These are phyloP conservation scores for Tulasnella sp. DNA, from an alignment of 768 basidiomycete species.

Conservation along the genomic window DNA sequence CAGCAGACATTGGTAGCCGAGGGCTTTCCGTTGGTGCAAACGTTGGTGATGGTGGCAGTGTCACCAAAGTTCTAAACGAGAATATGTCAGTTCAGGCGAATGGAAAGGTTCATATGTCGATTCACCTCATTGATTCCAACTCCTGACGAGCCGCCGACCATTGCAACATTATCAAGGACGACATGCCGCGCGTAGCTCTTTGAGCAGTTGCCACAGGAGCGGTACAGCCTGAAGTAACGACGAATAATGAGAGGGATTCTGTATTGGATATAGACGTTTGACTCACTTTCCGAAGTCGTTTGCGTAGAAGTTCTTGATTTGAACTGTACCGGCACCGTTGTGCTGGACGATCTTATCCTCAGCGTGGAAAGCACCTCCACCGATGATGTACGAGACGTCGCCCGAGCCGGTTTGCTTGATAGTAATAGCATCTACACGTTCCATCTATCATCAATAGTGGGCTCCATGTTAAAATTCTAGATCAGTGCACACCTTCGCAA, in stretches of 20 bases:
- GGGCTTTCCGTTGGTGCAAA: neutral
- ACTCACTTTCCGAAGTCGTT: neutral
- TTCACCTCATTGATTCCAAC: neutral
- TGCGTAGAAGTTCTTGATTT: neutral
- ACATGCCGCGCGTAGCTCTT: neutral
- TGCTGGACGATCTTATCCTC: neutral
- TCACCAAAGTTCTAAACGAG: neutral
- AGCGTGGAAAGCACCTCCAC: neutral
- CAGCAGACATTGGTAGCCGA: neutral
- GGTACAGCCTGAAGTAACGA: neutral
- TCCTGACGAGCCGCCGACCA: neutral
- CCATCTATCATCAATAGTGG: neutral
- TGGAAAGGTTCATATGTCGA: neutral
- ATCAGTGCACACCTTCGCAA: neutral
- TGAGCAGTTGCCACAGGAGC: neutral
- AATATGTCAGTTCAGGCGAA: neutral
- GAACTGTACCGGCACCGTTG: neutral
- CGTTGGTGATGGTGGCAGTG: neutral
- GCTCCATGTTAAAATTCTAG: neutral
- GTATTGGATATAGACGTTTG: neutral
- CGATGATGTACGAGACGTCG: neutral
- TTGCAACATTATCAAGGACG: neutral
- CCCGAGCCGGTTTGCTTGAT: neutral
- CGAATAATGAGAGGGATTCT: neutral
- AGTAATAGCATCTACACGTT: neutral